Conservation (phyloP, 1,284 basidiomycete genomes). For the Veloboletus limbatus region DNA sequence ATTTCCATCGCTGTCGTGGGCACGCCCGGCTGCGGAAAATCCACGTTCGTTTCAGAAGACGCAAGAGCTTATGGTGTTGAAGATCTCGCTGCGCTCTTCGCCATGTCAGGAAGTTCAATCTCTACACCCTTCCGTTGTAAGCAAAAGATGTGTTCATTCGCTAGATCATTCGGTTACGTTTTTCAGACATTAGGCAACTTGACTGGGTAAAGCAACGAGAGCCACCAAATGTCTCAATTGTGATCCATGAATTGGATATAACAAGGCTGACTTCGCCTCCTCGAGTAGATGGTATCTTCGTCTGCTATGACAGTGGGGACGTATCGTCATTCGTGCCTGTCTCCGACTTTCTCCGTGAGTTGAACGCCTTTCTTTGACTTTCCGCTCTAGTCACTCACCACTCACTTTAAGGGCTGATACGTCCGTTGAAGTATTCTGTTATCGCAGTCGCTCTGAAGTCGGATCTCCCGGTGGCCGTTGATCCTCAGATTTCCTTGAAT, state of each 20-base stretch:
- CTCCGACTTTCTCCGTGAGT: constrained; percentile 60
- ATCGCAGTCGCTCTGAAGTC: constrained; percentile 75
- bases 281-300: constrained; percentile 62
- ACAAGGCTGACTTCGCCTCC: constrained; percentile 46
- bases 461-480: constrained; percentile 56
- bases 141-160: constrained; percentile 14
- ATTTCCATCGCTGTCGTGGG: constrained; percentile 67
- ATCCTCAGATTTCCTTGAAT: constrained; percentile 49
- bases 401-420: constrained; percentile 48
- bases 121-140: constrained; percentile 44
- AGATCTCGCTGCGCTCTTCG: constrained; percentile 23
- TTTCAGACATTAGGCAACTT: constrained; percentile 31
- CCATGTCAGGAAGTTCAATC: constrained; percentile 34
- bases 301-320: constrained; percentile 72
- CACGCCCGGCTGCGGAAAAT: constrained; percentile 69
- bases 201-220: constrained; percentile 36
- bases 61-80: constrained; percentile 50
- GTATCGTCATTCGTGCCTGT: constrained; percentile 59
- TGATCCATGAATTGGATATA: constrained; percentile 34
- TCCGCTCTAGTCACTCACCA: constrained; percentile 12
- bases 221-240: constrained; percentile 27
- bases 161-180: constrained; percentile 17
- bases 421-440: constrained; percentile 52
- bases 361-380: constrained; percentile 6
- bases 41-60: constrained; percentile 65